Evolutionary conservation across 2,329 filamentous ascomycete genomes (phyloP), one percentile per base, ranked within the genome.

Genomic region (Fusarium pseudonygamai): DNA sequence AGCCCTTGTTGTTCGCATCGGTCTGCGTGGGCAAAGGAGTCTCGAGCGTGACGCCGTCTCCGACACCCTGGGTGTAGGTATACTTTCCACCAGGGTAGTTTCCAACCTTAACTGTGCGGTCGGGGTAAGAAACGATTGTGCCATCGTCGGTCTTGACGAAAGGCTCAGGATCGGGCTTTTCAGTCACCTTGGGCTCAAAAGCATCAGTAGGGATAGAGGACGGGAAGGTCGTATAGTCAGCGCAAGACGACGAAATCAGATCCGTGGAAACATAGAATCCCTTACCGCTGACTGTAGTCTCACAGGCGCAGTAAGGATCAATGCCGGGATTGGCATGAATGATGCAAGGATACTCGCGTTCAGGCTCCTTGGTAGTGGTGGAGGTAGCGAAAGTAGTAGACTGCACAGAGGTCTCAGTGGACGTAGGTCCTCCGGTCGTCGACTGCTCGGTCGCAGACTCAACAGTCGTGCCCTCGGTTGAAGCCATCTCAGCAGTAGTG

Each of bases 1-100:
- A 74, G 6, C 72, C 72, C 42, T 69, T 62, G 61, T 71, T 64
- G 39, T 73, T 71, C 4, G 30, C 58, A 18, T 56, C 53, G 1
- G 71, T 74, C 32, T 72, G 58, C 2, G 60, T 66, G 8, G 63
- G 63, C 8, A 66, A 13, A 10, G 60, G 63, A 4, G 63, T 66
- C 14, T 55, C 60, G 4, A 66, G 15, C 2, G 60, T 66, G 1
- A 46, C 42, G 4, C 47, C 40, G 9, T 66, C 63, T 13, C 72
- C 72, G 3, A 64, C 34, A 22, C 60, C 63, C 8, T 40, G 36
- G 2, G 71, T 70, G 11, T 52, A 39, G 4, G 67, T 73, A 6
- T 42, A 39, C n/a, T 69, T 61, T 13, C 62, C 28, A 15, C 50
- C 61, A 12, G 62, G 62, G 39, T 64, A 64, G 28, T 55, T 63